Conservation (phyloP, 2,329 filamentous ascomycete species). For the Teratosphaeria epicoccoides region DNA sequence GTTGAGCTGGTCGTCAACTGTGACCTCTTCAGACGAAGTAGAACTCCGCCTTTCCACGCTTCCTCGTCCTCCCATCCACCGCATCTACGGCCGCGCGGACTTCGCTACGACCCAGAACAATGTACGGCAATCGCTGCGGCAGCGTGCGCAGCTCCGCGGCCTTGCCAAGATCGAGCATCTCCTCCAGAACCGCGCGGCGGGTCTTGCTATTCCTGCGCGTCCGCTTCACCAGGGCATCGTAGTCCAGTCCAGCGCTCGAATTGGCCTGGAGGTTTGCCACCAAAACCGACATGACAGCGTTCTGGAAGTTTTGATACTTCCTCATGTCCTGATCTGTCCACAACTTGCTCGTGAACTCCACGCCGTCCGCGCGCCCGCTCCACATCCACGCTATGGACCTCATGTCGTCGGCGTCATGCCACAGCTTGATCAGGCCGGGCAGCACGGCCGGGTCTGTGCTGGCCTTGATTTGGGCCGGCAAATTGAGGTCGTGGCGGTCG, state of each 20-base stretch:
- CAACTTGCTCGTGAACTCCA: neutral
- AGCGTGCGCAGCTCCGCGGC: neutral
- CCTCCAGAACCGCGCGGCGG: neutral
- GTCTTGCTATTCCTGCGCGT: neutral
- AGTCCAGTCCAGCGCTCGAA: neutral
- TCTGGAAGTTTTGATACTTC: neutral
- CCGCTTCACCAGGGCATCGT: neutral
- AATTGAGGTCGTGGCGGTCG: neutral
- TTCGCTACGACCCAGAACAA: neutral
- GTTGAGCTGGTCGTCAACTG: too few species aligned
- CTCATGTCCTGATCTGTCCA: neutral
- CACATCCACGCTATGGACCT: neutral
- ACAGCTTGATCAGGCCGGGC: neutral
- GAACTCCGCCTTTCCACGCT: neutral
- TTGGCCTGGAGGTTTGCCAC: neutral
- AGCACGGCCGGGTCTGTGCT: neutral
- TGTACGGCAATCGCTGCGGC: neutral
- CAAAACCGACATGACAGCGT: neutral
- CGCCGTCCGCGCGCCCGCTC: neutral
- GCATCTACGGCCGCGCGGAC: neutral
- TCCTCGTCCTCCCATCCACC: neutral
- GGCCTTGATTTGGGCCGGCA: neutral
- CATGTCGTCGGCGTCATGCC: neutral
- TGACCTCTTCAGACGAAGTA: too few species aligned
- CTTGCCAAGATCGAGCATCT: neutral